Conservation (phyloP, 805 yeast genomes). For the Kodamaea kaohsiungensis region DNA sequence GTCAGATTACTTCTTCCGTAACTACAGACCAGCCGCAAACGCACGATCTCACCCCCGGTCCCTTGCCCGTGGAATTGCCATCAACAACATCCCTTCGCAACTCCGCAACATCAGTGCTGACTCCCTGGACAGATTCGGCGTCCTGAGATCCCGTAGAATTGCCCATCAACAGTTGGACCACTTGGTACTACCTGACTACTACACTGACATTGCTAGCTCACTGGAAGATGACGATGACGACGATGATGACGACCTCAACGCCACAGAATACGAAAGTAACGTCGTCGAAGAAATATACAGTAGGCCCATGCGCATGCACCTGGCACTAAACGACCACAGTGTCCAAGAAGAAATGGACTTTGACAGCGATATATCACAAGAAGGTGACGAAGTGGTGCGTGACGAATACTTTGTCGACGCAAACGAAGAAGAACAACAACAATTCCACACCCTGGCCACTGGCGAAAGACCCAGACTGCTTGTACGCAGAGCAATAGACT, state of each 20-base stretch:
- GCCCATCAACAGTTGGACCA: not conserved
- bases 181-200: constrained; percentile 4
- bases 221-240: constrained; percentile 12
- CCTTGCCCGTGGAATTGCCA: constrained; percentile 4
- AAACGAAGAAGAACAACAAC: not conserved
- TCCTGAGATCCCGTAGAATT: not conserved
- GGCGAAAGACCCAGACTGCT: constrained; percentile 3
- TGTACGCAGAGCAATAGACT: constrained; percentile 10
- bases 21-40: constrained; percentile 4
- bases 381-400: constrained; percentile 6
- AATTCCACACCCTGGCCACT: not conserved
- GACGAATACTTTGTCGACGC: constrained; percentile 6
- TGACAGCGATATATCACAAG: not conserved
- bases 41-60: not conserved
- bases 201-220: constrained; percentile 6
- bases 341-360: constrained; percentile 2
- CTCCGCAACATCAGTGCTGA: constrained; percentile 8
- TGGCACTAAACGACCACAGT: not conserved
- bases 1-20: constrained; percentile 15
- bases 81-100: constrained; percentile 11
- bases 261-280: not conserved
- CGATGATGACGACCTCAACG: constrained; percentile 12
- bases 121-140: not conserved
- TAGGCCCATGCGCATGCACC: not conserved
- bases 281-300: not conserved